Evolutionary conservation across 495 filamentous ascomycete species (phyloP), one percentile per base, ranked within the genome.

Genomic region (Usnea hakonensis): DNA sequence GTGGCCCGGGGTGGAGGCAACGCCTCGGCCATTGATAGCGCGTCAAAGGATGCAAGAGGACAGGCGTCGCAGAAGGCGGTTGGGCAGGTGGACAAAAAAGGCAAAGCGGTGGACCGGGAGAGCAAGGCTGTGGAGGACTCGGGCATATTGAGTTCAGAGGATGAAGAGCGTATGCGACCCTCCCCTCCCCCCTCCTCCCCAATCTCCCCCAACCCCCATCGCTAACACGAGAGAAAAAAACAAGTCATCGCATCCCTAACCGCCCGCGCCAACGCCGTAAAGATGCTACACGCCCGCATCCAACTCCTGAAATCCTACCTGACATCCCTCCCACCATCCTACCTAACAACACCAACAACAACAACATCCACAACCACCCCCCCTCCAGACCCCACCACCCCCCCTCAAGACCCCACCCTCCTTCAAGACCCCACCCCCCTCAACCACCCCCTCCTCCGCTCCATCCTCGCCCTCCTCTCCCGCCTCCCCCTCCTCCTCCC

Each of bases 211-310:
- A n/a, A n/a, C n/a, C n/a, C n/a, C n/a, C n/a, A n/a, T n/a, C n/a
- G n/a, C n/a, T n/a, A n/a, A n/a, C n/a, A n/a, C n/a, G n/a, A n/a
- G n/a, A n/a, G 30, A 23, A 37, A 52, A 62, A 72, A 64, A 69
- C 55, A 48, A 87, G 85, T 89, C 23, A 80, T 90, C 50, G 79
- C 83, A 41, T 83, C 76, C 32, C 84, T 98, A 35, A 90, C 86
- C 17, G 89, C 91, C 55, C 96, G 95, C 66, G 79, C 85, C 43
- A 98, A 97, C 73, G 92, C 95, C 32, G 85, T 96, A 68, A 88
- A 87, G 73, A 96, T 95, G 83, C 82, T 97, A 57, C 86, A 91
- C 69, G 83, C 87, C 19, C 87, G 95, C 52, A 86, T 98, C 70
- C 79, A 82, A 17, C 84, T 97, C 62, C 83, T 97, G 59, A 87